Evolutionary conservation across 2,329 filamentous ascomycete genomes (phyloP).

Genomic region (Chaetomium olivaceum): DNA sequence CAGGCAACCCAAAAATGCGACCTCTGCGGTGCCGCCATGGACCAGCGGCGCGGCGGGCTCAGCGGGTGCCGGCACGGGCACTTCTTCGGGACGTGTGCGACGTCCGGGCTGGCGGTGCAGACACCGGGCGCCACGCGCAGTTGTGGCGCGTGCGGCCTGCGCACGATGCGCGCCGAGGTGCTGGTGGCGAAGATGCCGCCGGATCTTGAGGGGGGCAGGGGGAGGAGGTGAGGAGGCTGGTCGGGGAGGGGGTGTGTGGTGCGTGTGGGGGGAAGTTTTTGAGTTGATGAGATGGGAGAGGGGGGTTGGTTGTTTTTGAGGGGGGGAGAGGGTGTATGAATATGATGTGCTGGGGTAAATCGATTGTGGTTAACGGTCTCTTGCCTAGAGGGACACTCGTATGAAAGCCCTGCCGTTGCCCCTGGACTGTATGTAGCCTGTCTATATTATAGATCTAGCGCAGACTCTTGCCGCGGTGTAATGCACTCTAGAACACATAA

Average conservation of each 20-base stretch:
- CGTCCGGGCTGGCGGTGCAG: constrained; percentile 56
- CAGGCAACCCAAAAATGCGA: constrained; percentile 46
- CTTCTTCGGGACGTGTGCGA: constrained; percentile 49
- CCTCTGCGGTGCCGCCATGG: constrained; percentile 42
- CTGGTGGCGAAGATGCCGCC: constrained; percentile 37
- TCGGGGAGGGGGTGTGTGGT: constrained; percentile 36
- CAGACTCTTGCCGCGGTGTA: neutral
- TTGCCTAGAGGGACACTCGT: neutral
- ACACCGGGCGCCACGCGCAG: constrained; percentile 54
- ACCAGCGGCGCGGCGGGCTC: constrained; percentile 23
- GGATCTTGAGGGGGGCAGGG: constrained; percentile 28
- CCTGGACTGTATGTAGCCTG: neutral
- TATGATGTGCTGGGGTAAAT: neutral
- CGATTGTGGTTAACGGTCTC: neutral
- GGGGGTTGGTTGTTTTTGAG: neutral
- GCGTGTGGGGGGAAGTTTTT: constrained; percentile 42
- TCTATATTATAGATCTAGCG: neutral
- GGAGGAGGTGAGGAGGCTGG: constrained; percentile 26
- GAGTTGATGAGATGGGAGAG: constrained; percentile 28
- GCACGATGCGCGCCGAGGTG: constrained; percentile 50
- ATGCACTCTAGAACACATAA: neutral
- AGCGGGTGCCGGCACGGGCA: constrained; percentile 41
- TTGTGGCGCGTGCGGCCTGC: constrained; percentile 56
- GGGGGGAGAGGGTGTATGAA: too few species aligned
- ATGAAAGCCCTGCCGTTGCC: neutral